Evolutionary conservation across 805 yeast species (phyloP).

Genomic region (Scheffersomyces coipomensis): DNA sequence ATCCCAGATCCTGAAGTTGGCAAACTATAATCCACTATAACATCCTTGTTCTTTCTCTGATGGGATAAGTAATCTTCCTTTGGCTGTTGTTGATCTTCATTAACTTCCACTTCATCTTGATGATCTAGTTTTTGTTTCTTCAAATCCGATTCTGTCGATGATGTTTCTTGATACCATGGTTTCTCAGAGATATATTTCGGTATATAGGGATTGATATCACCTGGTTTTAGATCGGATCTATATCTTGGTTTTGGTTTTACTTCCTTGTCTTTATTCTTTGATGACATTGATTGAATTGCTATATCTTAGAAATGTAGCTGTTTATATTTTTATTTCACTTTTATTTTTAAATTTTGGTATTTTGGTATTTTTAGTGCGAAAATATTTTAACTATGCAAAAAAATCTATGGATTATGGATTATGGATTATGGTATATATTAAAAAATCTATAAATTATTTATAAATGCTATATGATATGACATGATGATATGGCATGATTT

Average conservation of each 20-base stretch:
- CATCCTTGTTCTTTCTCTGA: conserved; percentile 48
- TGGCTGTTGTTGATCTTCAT: conserved; percentile 24
- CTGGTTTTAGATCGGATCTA: not conserved
- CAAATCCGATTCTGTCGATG: conserved; percentile 2
- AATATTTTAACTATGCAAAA: no score
- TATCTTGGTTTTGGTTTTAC: not conserved
- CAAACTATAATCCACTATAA: conserved; percentile 43
- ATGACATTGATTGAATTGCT: not conserved
- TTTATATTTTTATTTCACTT: no score
- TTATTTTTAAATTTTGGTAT: not conserved
- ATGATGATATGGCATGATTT: no score
- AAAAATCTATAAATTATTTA: no score
- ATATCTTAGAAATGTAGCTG: no score
- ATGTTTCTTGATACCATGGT: conserved; percentile 37
- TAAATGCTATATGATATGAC: no score
- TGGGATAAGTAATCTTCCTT: conserved; percentile 48
- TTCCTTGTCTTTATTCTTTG: not conserved
- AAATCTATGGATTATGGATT: no score
- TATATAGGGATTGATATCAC: conserved; percentile 25
- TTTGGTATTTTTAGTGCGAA: not conserved
- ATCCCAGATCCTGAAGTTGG: conserved; percentile 61
- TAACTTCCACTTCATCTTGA: conserved; percentile 5
- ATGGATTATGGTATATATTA: no score
- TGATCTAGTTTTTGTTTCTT: no score
- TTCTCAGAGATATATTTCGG: conserved; percentile 38